Evolutionary conservation across 768 basidiomycete species (phyloP).

Genomic region (Boletus patriciae): DNA sequence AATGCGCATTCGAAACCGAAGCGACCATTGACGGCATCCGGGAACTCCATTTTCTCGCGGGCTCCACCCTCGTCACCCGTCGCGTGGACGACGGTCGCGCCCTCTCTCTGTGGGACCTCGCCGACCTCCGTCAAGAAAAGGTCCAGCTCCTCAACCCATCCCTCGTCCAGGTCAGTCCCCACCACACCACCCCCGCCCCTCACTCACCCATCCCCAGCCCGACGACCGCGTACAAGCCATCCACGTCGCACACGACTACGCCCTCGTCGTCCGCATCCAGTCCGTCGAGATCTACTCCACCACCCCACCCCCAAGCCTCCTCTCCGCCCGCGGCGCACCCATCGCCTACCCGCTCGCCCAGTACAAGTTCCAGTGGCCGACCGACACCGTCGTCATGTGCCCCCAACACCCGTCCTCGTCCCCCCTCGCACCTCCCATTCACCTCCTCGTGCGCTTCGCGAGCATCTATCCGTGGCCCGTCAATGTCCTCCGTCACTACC

Average conservation of each 20-base stretch:
- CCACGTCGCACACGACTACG: constrained; percentile 42
- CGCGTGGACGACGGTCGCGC: constrained; percentile 27
- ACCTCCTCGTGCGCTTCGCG: constrained; percentile 58
- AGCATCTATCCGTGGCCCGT: constrained; percentile 66
- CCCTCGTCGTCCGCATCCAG: constrained; percentile 45
- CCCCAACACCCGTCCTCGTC: constrained; percentile 22
- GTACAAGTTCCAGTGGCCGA: constrained; percentile 55
- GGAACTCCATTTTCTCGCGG: constrained; percentile 38
- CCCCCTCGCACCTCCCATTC: constrained; percentile 35
- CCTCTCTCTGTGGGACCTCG: constrained; percentile 39
- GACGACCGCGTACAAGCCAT: constrained; percentile 44
- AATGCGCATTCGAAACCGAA: constrained; percentile 38
- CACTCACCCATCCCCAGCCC: constrained; percentile 15
- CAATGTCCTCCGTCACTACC: constrained; percentile 65
- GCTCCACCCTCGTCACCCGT: constrained; percentile 40
- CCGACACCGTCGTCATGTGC: constrained; percentile 50
- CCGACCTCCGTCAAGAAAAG: constrained; percentile 28
- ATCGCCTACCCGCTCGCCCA: constrained; percentile 45
- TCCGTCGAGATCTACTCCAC: constrained; percentile 46
- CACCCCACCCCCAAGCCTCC: constrained; percentile 22
- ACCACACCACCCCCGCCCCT: neutral
- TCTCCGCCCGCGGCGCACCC: constrained; percentile 12
- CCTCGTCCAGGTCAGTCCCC: constrained; percentile 31
- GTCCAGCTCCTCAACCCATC: constrained; percentile 40
- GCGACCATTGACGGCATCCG: constrained; percentile 34